A percentile compares a stretch with the other conserved stretches of the same genome.
Evolutionary conservation across 78 protist species (phyloP).

Genomic region (Protostelium mycophagum): DNA sequence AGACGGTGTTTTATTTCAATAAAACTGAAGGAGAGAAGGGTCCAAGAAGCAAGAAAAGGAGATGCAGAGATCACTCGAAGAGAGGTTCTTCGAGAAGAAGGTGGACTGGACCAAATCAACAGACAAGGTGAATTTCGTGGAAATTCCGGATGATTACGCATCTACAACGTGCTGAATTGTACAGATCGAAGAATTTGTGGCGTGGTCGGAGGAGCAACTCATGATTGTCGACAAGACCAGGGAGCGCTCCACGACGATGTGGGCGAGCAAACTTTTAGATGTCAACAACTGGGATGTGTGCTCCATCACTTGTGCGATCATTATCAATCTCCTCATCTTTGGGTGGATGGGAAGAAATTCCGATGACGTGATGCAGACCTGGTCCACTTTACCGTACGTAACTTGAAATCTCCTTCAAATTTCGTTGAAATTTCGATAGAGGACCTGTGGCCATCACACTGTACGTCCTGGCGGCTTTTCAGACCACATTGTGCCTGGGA

Average conservation of each 20-base stretch:
- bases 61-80: slow-evolving; percentile 45
- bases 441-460: neutral
- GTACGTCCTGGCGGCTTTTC: neutral
- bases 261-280: neutral
- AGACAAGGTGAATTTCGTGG: slow-evolving; percentile 9
- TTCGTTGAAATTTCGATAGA: neutral
- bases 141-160: too few relatives aligned
- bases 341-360: neutral
- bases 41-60: slow-evolving; percentile 36
- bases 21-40: neutral
- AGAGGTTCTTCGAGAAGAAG: slow-evolving; percentile 18
- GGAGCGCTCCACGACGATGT: neutral
- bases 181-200: slow-evolving; percentile 38
- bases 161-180: neutral
- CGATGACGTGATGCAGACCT: neutral
- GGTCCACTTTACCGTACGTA: neutral
- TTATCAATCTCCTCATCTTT: slow-evolving; percentile 21
- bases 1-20: too few relatives aligned
- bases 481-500: neutral
- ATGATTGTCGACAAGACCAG: slow-evolving; percentile 18
- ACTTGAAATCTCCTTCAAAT: neutral
- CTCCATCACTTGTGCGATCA: slow-evolving; percentile 27
- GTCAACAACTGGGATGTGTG: slow-evolving; percentile 15
- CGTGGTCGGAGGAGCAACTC: slow-evolving; percentile 43
- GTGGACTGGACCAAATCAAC: slow-evolving; percentile 50